Conservation (phyloP, 2,329 filamentous ascomycete genomes). For the Beauveria scarabaeidicola region DNA sequence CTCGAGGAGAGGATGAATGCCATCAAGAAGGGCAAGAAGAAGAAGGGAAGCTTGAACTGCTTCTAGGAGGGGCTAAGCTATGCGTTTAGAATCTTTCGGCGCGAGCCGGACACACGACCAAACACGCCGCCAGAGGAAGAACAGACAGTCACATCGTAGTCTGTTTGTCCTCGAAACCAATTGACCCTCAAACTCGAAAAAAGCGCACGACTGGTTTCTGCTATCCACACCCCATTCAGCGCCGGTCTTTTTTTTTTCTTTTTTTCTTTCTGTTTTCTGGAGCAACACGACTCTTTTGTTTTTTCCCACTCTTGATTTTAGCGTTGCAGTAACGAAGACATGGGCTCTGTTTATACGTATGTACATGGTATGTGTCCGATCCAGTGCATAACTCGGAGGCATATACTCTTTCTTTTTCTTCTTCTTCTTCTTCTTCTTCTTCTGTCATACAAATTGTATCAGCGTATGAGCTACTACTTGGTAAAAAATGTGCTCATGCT, state of each 20-base stretch:
- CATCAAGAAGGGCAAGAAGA: constrained; percentile 82
- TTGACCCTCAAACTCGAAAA: not conserved
- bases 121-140: not conserved
- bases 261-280: not conserved
- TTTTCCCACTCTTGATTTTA: not conserved
- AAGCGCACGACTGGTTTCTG: constrained; percentile 1
- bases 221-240: not conserved
- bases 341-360: constrained; percentile 8
- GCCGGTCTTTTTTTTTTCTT: not conserved
- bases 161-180: not conserved
- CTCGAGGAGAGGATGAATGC: constrained; percentile 93
- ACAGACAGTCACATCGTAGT: constrained; percentile 2
- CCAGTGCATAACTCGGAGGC: constrained; percentile 1
- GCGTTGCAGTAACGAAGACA: constrained; percentile 10
- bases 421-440: not conserved
- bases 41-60: constrained; percentile 94
- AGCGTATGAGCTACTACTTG: not conserved
- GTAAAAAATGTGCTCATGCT: not conserved
- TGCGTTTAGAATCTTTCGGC: constrained; percentile 11
- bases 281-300: not conserved
- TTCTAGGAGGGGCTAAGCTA: constrained; percentile 54
- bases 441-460: constrained; percentile 1
- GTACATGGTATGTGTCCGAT: constrained; percentile 2
- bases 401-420: not conserved
- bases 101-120: not conserved